Base-by-base conservation (phyloP, 805 yeast genomes). In the Starmerella stellata region DNA sequence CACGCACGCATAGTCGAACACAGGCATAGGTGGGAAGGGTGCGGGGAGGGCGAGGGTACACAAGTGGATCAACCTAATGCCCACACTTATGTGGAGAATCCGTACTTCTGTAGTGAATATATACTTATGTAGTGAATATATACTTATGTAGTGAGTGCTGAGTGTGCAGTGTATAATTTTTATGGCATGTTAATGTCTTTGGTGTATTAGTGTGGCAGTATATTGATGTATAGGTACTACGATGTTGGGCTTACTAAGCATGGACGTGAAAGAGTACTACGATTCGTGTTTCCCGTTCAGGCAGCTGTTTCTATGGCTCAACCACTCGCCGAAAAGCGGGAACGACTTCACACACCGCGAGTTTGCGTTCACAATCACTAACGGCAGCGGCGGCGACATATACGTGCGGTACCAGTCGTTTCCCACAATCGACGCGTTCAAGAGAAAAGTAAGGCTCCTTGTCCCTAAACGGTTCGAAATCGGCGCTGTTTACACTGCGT, bases 401-500 rank as follows among this genome's bases (percentile, higher is more conserved):
- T 90, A 87, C 54, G 78, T 80, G 48, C 77, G 98, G 48, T 87
- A 85, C 61, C 78, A 77, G 52, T 78, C 95, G 1, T 90, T 68
- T 49, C 59, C 61, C 1, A 61, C 69, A 3, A 65, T 64, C 18
- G 78, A 72, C 32, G 93, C 79, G 35, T 81, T 90, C 60, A 80
- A 78, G 52, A 62, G 68, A n/a, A 72, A 79, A 11, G 87, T 85
- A 3, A 66, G 76, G 17, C 66, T 62, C 36, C 69, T 81, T 14
- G 72, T 74, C 42, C 98, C 98, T 1, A 74, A 78, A 27, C 75
- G 98, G 57, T 90, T 90, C 54, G 98, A 90, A 60, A 70, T 90
- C 36, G 98, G 98, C 24, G 94, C 96, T 0, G 75, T 83, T 3
- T 90, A 83, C 54, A 68, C 81, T 1, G 74, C 78, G 14, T 81